Percentiles rank a stretch among this genome's conserved stretches.
Evolutionary conservation across 495 filamentous ascomycete genomes (phyloP).

Genomic region (Schizothecium vesticola): DNA sequence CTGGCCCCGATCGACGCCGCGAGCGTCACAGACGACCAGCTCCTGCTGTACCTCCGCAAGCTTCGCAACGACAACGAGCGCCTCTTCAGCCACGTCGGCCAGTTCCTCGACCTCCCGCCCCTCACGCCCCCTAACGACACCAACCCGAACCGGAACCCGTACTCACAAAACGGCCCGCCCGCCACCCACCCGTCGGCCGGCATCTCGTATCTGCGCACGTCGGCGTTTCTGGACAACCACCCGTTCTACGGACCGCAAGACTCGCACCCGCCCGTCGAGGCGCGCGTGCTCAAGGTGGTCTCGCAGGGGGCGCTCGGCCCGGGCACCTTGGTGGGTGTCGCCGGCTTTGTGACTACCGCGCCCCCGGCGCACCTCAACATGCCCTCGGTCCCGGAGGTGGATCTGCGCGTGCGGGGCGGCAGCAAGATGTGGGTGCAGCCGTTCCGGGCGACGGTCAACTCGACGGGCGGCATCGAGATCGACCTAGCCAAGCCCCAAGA

Average conservation of each 20-base stretch:
- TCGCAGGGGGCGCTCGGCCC: conserved; percentile 5
- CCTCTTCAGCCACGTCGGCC: conserved; percentile 44
- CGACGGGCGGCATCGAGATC: conserved; percentile 54
- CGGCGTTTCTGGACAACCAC: conserved; percentile 68
- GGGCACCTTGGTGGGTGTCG: conserved; percentile 39
- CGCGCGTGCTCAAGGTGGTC: conserved; percentile 60
- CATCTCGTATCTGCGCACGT: conserved; percentile 73
- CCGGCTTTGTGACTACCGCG: conserved; percentile 41
- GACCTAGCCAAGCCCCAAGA: conserved; percentile 39
- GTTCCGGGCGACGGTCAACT: conserved; percentile 50
- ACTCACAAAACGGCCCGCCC: conserved; percentile 60
- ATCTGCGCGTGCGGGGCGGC: conserved; percentile 58
- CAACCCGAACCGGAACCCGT: conserved; percentile 32
- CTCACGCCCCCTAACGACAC: conserved; percentile 15
- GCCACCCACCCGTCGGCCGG: conserved; percentile 90
- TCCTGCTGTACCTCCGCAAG: conserved; percentile 54
- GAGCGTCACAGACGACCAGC: conserved; percentile 55
- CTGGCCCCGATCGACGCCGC: conserved; percentile 22
- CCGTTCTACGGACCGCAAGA: conserved; percentile 74
- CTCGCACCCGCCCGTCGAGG: conserved; percentile 55
- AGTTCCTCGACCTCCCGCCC: conserved; percentile 53
- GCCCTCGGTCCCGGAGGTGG: conserved; percentile 32
- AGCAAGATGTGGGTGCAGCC: conserved; percentile 60
- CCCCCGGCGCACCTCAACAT: conserved; percentile 26
- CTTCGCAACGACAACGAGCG: conserved; percentile 48